These are phyloP conservation scores for Fusarium metavorans DNA, from an alignment of 2,329 filamentous ascomycete species.

Conservation along the genomic window DNA sequence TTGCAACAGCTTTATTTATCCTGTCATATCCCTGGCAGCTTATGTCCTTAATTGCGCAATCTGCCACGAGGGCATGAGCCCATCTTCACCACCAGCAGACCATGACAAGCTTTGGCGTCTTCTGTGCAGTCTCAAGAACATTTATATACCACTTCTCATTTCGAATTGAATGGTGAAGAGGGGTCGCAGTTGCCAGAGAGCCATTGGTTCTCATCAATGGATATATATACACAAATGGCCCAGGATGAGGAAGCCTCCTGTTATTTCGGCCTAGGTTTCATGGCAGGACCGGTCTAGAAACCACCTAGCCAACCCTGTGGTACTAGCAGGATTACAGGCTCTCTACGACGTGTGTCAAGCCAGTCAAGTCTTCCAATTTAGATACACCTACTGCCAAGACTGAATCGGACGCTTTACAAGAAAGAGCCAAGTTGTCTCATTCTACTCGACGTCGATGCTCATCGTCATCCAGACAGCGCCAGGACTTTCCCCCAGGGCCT, in stretches of 20 bases:
- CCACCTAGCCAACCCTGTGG: background rate
- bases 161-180: background rate
- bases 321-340: background rate
- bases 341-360: background rate
- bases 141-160: background rate
- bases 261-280: background rate
- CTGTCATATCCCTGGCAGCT: background rate
- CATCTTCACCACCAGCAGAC: background rate
- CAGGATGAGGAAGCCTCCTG: background rate
- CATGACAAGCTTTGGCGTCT: background rate
- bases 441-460: background rate
- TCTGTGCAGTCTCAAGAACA: background rate
- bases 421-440: background rate
- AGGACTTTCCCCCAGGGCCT: background rate
- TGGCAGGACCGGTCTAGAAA: background rate
- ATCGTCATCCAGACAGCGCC: background rate
- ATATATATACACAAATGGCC: background rate
- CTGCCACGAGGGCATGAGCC: background rate
- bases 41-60: background rate
- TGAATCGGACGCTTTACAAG: background rate
- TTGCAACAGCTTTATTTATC: background rate
- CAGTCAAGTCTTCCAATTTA: background rate
- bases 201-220: background rate
- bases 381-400: background rate
- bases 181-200: background rate